These are phyloP conservation scores for Gymnopilus dilepis DNA, from an alignment of 768 basidiomycete genomes.

Conservation along the genomic window DNA sequence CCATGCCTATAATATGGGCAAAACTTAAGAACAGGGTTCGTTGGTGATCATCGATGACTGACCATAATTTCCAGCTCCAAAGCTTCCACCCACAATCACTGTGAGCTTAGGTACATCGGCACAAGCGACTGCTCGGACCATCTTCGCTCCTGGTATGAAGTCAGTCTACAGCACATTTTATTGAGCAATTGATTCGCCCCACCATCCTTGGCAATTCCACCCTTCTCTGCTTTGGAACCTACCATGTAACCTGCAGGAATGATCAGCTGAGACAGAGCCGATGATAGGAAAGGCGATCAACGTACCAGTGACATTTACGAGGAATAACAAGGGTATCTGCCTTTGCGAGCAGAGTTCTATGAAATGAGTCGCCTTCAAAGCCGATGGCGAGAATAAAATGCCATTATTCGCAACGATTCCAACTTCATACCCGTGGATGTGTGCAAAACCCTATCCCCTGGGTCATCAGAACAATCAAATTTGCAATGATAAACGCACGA, in stretches of 20 bases:
- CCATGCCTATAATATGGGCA: conserved; percentile 67
- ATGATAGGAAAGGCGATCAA: neutral
- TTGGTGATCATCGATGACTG: conserved; percentile 20
- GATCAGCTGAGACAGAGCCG: conserved; percentile 7
- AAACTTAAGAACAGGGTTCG: neutral
- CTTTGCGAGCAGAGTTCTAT: conserved; percentile 94
- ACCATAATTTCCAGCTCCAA: conserved; percentile 97
- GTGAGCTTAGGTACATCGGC: conserved; percentile 95
- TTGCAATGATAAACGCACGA: conserved; percentile 23
- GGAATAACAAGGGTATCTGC: conserved; percentile 86
- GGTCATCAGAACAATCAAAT: neutral
- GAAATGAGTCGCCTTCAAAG: conserved; percentile 93
- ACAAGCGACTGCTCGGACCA: conserved; percentile 94
- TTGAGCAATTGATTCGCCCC: conserved; percentile 18
- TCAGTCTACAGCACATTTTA: neutral
- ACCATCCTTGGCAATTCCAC: conserved; percentile 95
- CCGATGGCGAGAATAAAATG: conserved; percentile 92
- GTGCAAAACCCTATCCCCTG: conserved; percentile 73
- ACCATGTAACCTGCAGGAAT: conserved; percentile 84
- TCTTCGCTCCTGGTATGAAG: conserved; percentile 72
- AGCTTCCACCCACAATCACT: conserved; percentile 91
- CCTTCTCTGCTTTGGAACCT: conserved; percentile 91
- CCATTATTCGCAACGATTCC: conserved; percentile 96
- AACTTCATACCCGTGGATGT: conserved; percentile 87
- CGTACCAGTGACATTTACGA: conserved; percentile 91